Evolutionary conservation across 139 green algal genomes (phyloP).

Genomic region (Chlorella sp.): DNA sequence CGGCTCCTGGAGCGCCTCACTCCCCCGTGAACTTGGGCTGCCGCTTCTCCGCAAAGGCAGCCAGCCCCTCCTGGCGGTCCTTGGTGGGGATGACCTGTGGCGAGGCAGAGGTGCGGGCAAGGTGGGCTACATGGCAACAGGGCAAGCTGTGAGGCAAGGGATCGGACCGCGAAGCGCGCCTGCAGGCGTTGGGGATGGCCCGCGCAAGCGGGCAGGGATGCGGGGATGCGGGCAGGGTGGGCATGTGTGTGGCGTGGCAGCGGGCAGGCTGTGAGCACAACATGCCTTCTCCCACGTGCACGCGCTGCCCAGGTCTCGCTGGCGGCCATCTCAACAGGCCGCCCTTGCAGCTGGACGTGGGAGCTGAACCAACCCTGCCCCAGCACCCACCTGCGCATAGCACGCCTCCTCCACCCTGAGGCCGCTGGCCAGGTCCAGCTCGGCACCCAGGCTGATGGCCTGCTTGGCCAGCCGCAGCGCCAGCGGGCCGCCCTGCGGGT

Average conservation of each 20-base stretch:
- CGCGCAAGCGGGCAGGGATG: neutral
- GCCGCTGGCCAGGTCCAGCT: slow-evolving; percentile 69
- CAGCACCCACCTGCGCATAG: slow-evolving; percentile 64
- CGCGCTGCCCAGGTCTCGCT: neutral
- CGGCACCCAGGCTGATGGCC: slow-evolving; percentile 68
- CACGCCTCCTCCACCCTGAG: slow-evolving; percentile 75
- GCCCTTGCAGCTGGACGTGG: neutral
- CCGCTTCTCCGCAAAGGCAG: slow-evolving; percentile 88
- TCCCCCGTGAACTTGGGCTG: slow-evolving; percentile 77
- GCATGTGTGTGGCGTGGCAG: too few relatives aligned
- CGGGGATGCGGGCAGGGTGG: too few relatives aligned
- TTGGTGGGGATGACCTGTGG: slow-evolving; percentile 70
- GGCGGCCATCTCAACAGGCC: neutral
- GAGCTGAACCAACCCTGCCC: neutral
- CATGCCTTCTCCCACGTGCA: too few relatives aligned
- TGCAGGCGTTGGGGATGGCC: neutral
- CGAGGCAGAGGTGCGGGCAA: neutral
- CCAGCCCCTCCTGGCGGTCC: slow-evolving; percentile 83
- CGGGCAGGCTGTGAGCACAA: too few relatives aligned
- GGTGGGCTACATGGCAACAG: neutral
- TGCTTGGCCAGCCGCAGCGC: slow-evolving; percentile 81
- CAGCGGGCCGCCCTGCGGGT: slow-evolving; percentile 61
- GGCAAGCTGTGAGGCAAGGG: neutral
- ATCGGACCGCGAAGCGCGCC: neutral
- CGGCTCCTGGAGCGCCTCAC: slow-evolving; percentile 22